Evolutionary conservation across 2,329 filamentous ascomycete species (phyloP), one percentile per base, ranked within the genome.

Genomic region (Pyrenophora teres): DNA sequence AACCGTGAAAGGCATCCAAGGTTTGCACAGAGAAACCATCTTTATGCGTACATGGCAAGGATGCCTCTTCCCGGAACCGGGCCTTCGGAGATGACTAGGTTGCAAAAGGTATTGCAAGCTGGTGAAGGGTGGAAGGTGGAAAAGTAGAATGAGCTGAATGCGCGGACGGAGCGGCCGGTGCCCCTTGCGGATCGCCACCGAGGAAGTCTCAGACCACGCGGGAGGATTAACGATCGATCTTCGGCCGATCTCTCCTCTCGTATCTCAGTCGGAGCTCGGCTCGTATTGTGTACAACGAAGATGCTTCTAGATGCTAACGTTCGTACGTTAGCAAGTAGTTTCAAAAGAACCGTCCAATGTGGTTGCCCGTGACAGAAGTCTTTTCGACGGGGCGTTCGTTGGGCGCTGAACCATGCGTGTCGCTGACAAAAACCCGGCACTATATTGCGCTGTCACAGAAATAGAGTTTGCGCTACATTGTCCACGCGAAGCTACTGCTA

Each of bases 391-490:
- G 15, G 23, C 16, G 13, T 15, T 39, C 15, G 25, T 30, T 30
- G 27, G 27, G 27, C 10, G 27, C 27, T 30, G 27, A 30, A 38
- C 48, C 43, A 44, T 19, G 16, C 33, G 33, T 21, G 35, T 44
- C 27, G 33, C 35, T 39, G 35, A 42, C 18, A 25, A 33, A 15
- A 39, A n/a, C 4, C 25, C 39, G 31, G 43, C 32, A 30, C 44
- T 47, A 42, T 25, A 25, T 31, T 30, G 16, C 27, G 13, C 41
- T 30, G 25, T 35, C 35, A 36, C 13, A 2, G 21, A 30, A 44
- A 52, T 38, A 49, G 27, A 49, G 39, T 49, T 52, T 37, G 13
- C 27, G 23, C 44, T 35, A 39, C 40, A 41, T 30, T 37, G 30
- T 18, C 32, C 16, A 49, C 23, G 21, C 32, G 27, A 36, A 15